Evolutionary conservation across 176 grass and related monocot species (phyloP), one percentile per base, ranked within the genome.

Genomic region (Hsuehochloa calcarea): DNA sequence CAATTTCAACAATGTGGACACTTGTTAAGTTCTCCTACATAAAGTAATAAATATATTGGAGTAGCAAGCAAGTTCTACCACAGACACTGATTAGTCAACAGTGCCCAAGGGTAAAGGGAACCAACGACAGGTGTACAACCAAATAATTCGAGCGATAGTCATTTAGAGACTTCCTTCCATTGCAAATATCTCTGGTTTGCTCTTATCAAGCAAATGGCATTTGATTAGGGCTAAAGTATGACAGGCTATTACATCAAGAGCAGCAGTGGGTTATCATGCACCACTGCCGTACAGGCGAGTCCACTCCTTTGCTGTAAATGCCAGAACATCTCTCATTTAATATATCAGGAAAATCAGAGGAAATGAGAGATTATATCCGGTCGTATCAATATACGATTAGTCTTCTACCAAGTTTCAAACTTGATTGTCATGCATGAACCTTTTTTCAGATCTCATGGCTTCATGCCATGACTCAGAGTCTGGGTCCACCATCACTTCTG

Each of bases 281-380:
- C 90, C 91, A 10, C 85, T 93, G 8, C 93, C 96, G 71, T 98
- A 98, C 56, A 95, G 81, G 66, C 86, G 93, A 43, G 96, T 98
- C 96, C 96, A 98, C 86, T 98, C 93, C 88, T 89, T 98, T 5
- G 96, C 93, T 95, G 96, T 69, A 89, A 88, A 80, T 46, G 35
- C 35, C 76, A 84, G 5, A 75, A 54, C 10, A 75, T n/a, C 37
- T 27, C 9, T 80, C 55, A 16, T 26, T 72, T 41, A 46, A 22
- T 11, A 45, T 17, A 63, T 34, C 15, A 73, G 45, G 17, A 0
- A 67, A 65, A 85, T 39, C 17, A 20, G 59, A 83, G 9, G 31
- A 83, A 58, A 80, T 50, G 23, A 29, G 39, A 37, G 41, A 75
- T 2, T 9, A 0, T n/a, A 50, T 50, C 39, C n/a, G n/a, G n/a